Conservation (phyloP, 139 green algal genomes). For the Microglena sp. region DNA sequence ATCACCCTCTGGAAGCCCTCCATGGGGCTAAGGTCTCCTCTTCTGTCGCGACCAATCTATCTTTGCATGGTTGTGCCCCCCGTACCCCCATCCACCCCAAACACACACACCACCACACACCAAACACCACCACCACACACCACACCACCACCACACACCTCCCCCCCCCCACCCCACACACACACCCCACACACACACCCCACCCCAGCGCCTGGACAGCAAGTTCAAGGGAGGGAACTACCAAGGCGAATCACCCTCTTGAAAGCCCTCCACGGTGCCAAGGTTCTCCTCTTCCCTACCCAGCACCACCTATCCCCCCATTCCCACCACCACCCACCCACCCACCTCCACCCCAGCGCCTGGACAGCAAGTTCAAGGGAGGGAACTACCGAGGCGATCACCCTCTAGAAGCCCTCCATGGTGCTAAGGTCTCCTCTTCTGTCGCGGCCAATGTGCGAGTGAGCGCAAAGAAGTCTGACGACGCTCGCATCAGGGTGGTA, state of each 20-base stretch:
- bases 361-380: constrained; percentile 39
- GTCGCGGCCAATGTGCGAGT: constrained; percentile 10
- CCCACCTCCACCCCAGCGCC: constrained; percentile 29
- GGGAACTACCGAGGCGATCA: constrained; percentile 18
- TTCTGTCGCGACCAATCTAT: background rate
- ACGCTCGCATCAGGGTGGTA: constrained; percentile 10
- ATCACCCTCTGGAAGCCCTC: constrained; percentile 45
- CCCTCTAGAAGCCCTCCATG: too few species aligned
- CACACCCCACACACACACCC: too few species aligned
- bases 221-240: background rate
- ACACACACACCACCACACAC: too few species aligned
- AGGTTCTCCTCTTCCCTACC: background rate
- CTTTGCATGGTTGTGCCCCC: background rate
- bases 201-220: too few species aligned
- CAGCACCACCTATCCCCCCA: background rate
- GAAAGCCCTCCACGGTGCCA: background rate
- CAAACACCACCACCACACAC: too few species aligned
- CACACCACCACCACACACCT: too few species aligned
- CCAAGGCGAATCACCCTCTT: background rate
- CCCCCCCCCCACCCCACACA: too few species aligned
- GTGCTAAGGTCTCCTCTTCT: constrained; percentile 19
- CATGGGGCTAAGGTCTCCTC: constrained; percentile 9
- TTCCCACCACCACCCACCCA: constrained; percentile 18
- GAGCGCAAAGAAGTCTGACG: constrained; percentile 7
- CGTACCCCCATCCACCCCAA: too few species aligned